These are phyloP conservation scores for Colletotrichum simmondsii DNA, from an alignment of 2,329 filamentous ascomycete genomes.

Conservation along the genomic window DNA sequence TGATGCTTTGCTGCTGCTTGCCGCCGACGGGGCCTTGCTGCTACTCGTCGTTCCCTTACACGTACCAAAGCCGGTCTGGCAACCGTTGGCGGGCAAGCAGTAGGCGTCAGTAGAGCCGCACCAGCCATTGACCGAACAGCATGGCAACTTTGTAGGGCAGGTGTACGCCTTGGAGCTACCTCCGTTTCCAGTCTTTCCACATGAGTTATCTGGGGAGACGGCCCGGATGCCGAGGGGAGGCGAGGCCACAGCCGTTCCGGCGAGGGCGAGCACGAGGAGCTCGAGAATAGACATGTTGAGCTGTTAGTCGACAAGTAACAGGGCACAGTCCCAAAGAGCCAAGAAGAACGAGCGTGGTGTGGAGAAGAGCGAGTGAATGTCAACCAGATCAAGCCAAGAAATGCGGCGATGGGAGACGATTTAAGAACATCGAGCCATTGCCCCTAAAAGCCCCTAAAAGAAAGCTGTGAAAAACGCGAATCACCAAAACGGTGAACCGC, in stretches of 20 bases:
- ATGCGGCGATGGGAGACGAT: neutral
- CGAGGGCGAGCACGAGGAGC: constrained; percentile 4
- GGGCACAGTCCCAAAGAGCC: neutral
- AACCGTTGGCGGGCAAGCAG: constrained; percentile 47
- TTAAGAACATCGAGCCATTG: constrained; percentile 9
- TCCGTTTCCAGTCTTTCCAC: constrained; percentile 24
- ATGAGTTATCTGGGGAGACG: constrained; percentile 27
- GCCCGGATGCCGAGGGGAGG: constrained; percentile 9
- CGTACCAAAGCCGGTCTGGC: constrained; percentile 46
- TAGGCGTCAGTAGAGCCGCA: constrained; percentile 52
- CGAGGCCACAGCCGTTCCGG: constrained; percentile 1
- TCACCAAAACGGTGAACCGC: constrained; percentile 13
- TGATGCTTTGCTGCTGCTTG: neutral
- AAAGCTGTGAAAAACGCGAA: neutral
- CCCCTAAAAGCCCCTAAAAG: neutral
- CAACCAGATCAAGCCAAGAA: constrained; percentile 9
- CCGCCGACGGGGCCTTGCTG: neutral
- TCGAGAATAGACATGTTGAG: constrained; percentile 5
- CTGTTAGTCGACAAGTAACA: neutral
- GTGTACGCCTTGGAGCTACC: constrained; percentile 19
- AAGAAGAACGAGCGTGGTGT: neutral
- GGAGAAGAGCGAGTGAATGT: neutral
- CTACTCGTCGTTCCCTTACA: constrained; percentile 9
- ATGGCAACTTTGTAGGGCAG: constrained; percentile 30
- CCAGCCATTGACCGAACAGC: constrained; percentile 43